Evolutionary conservation across 2,329 filamentous ascomycete genomes (phyloP), one percentile per base, ranked within the genome.

Genomic region (Bisporella sp.): DNA sequence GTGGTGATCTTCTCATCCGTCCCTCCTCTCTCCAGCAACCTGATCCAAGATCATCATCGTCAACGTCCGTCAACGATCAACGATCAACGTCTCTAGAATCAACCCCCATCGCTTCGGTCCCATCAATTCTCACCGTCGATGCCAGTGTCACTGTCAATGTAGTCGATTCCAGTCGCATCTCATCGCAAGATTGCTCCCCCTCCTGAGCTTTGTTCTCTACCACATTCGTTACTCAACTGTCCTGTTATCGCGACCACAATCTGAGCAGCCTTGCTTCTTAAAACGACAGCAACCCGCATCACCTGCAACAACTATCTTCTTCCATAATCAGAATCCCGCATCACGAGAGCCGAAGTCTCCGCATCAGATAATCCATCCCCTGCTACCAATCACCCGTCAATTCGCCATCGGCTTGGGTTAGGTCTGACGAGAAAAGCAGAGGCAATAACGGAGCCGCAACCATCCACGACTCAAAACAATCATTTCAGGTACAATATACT

Each of bases 171-270:
- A 31, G 37, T 41, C 33, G 11, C 21, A 9, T 37, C 41, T 44
- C 6, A 31, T 21, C 40, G 31, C 41, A 31, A 12, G 32, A 46
- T 42, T 9, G 9, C 35, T 39, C 35, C 35, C 35, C 21, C 46
- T 37, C 31, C 42, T 54, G 57, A 60, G 59, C 52, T 58, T 39
- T 51, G 53, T 55, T 55, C 57, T 59, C 51, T 49, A 41, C 50
- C 51, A 61, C 59, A 58, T 47, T 61, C 59, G 55, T 60, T 61
- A 50, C 45, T 39, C 41, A 39, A 31, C 31, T 41, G 41, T 35
- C 35, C 28, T 46, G 21, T 50, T 52, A 30, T 35, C 51, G 51
- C 56, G 54, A 51, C 51, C 50, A 43, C 37, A 47, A 32, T 30
- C 45, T 35, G 29, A 41, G 39, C 40, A 40, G 43, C 39, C 21